Conservation (phyloP, 352 stramenopile species). For the Chrysophaeum taylorii region DNA sequence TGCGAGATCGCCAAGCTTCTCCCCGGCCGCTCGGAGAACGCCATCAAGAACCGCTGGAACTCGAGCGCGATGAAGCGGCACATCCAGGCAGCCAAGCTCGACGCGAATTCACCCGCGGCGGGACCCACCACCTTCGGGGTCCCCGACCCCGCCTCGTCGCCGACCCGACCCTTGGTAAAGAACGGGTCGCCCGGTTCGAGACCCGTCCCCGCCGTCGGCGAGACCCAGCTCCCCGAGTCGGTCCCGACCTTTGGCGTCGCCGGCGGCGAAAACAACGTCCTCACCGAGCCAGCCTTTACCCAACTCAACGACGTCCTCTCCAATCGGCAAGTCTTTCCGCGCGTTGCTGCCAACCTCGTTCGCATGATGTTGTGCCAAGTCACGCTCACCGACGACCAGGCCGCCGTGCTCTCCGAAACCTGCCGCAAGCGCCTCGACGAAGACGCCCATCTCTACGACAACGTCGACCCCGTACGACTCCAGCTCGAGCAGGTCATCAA, state of each 20-base stretch:
- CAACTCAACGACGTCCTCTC: neutral
- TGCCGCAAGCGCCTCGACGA: neutral
- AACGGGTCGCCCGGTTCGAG: no score
- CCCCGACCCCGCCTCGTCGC: no score
- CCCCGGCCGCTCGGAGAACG: slow-evolving; percentile 87
- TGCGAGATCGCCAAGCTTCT: slow-evolving; percentile 90
- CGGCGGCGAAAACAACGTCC: no score
- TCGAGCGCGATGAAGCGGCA: slow-evolving; percentile 24
- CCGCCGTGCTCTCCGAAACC: neutral
- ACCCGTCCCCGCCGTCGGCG: no score
- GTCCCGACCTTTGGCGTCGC: no score
- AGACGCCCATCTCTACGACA: neutral
- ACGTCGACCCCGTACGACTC: neutral
- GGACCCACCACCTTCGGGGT: no score
- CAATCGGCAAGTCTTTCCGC: neutral
- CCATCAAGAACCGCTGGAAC: slow-evolving; percentile 93
- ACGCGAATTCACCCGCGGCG: no score
- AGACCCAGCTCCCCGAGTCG: no score
- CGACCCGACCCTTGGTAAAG: no score
- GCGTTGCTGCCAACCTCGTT: neutral
- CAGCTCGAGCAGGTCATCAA: neutral
- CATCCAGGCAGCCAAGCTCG: neutral
- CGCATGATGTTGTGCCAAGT: slow-evolving; percentile 1
- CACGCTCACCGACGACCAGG: neutral
- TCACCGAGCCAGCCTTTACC: no score